These are phyloP conservation scores for Gynochthodes officinalis DNA, from an alignment of 257 asterid genomes.

Conservation along the genomic window DNA sequence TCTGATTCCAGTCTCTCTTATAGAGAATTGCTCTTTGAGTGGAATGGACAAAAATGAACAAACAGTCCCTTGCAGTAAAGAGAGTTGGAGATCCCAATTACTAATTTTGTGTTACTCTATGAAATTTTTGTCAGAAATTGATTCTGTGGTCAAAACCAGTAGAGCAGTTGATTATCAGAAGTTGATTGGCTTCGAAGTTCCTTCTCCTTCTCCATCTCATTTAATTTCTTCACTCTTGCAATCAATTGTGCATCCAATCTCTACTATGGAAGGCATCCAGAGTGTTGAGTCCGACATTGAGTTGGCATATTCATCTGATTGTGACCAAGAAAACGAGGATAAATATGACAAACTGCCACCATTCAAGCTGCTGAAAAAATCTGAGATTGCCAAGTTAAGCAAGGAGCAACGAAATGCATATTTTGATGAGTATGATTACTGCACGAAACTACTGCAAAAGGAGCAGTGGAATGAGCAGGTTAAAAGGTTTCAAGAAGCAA, in stretches of 20 bases:
- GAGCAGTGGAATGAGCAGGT: constrained; percentile 25
- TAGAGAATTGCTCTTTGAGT: constrained; percentile 44
- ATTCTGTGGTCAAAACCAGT: constrained; percentile 24
- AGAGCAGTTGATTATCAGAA: constrained; percentile 9
- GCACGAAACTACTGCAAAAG: constrained; percentile 18
- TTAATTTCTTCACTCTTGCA: constrained; percentile 40
- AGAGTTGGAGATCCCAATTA: constrained; percentile 56
- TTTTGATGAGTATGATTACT: constrained; percentile 23
- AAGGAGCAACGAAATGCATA: constrained; percentile 23
- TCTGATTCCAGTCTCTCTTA: constrained; percentile 45
- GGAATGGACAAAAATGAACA: constrained; percentile 28
- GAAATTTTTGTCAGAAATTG: constrained; percentile 55
- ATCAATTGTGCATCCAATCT: constrained; percentile 30
- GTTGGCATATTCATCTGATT: constrained; percentile 22
- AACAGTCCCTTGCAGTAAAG: constrained; percentile 32
- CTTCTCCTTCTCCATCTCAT: constrained; percentile 26
- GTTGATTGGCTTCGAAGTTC: constrained; percentile 24
- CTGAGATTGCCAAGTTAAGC: constrained; percentile 20
- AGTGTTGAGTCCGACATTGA: constrained; percentile 29
- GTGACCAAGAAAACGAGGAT: constrained; percentile 22
- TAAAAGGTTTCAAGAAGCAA: constrained; percentile 17
- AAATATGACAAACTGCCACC: constrained; percentile 27
- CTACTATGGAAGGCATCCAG: constrained; percentile 22
- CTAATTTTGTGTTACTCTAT: constrained; percentile 59
- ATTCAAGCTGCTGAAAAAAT: constrained; percentile 21